Conservation (phyloP, 2,329 filamentous ascomycete genomes). For the Trichoderma gracile region DNA sequence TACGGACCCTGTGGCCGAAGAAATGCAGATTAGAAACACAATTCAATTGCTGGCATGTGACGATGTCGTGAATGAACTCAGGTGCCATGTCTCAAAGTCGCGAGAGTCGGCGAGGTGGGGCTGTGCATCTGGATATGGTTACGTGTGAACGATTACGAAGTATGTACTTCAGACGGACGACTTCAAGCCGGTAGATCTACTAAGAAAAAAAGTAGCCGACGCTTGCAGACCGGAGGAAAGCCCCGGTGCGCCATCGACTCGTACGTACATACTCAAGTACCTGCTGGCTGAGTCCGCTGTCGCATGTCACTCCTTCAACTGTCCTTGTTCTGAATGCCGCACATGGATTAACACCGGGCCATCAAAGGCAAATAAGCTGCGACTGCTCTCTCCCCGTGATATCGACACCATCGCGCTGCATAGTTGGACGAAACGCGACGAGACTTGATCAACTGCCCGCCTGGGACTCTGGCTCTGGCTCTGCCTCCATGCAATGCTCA, state of each 20-base stretch:
- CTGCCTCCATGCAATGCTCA: conserved; percentile 49
- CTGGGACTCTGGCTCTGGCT: conserved; percentile 15
- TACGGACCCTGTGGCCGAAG: neutral
- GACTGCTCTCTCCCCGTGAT: neutral
- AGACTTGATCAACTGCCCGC: neutral
- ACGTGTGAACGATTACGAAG: neutral
- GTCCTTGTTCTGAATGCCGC: neutral
- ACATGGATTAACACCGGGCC: neutral
- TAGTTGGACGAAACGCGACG: neutral
- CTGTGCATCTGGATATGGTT: neutral
- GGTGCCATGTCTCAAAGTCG: neutral
- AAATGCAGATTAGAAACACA: neutral
- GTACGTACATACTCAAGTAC: no score
- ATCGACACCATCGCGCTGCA: neutral
- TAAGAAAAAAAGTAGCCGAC: neutral
- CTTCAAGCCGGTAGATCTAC: neutral
- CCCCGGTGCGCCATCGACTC: neutral
- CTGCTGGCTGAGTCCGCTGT: neutral
- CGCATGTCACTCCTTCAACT: conserved; percentile 15
- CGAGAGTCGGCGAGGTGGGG: neutral
- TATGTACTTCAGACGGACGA: neutral
- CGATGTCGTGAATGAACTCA: neutral
- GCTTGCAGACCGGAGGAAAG: conserved; percentile 2
- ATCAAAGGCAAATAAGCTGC: neutral
- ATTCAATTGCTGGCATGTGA: neutral